Conservation (phyloP, 768 basidiomycete species). For the Cyathus striatus region DNA sequence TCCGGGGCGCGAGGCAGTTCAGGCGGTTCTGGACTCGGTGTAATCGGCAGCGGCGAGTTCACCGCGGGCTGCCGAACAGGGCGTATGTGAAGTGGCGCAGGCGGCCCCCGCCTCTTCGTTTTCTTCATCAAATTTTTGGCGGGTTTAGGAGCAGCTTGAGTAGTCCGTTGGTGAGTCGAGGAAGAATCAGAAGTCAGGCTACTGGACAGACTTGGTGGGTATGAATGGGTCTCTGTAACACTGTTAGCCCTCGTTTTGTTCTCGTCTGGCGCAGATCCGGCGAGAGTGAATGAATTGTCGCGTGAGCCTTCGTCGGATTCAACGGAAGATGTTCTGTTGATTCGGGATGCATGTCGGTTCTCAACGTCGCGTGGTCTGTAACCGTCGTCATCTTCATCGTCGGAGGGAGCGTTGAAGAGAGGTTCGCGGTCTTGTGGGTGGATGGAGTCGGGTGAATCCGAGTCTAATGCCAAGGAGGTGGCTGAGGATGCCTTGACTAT, state of each 20-base stretch:
- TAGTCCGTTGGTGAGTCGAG: conserved; percentile 14
- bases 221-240: conserved; percentile 38
- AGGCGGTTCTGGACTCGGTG: conserved; percentile 2
- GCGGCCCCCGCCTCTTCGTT: conserved; percentile 33
- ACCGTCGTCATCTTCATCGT: conserved; percentile 49
- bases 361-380: conserved; percentile 37
- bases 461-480: conserved; percentile 29
- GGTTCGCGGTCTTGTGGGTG: conserved; percentile 52
- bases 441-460: conserved; percentile 28
- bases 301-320: conserved; percentile 10
- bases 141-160: conserved; percentile 19
- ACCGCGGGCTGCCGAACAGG: conserved; percentile 24
- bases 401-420: conserved; percentile 47
- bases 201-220: conserved; percentile 54
- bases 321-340: conserved; percentile 26
- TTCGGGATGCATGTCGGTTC: conserved; percentile 28
- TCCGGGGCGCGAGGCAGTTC: conserved; percentile 3
- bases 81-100: conserved; percentile 35
- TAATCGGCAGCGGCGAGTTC: conserved; percentile 20
- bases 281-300: conserved; percentile 19
- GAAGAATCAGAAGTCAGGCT: conserved; percentile 33
- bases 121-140: conserved; percentile 32
- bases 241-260: conserved; percentile 31
- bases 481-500: conserved; percentile 73
- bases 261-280: conserved; percentile 26